A percentile compares a stretch with the other conserved stretches of the same genome.
Evolutionary conservation across 768 basidiomycete species (phyloP).

Genomic region (Tylopilus sp.): DNA sequence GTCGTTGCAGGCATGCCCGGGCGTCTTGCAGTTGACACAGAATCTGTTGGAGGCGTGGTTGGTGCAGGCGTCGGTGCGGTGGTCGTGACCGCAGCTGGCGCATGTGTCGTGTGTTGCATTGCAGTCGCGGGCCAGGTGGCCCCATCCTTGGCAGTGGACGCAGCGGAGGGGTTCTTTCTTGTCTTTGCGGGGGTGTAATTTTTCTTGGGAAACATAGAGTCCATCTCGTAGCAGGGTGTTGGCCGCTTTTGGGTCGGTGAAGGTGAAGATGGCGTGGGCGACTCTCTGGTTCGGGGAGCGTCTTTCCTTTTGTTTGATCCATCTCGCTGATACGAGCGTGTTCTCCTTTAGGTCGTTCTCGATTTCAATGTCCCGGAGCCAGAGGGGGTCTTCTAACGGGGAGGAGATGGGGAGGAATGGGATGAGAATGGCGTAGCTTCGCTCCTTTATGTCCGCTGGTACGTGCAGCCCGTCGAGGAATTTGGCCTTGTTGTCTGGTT

Average conservation of each 20-base stretch:
- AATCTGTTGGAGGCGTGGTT: accelerated
- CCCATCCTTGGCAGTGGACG: not conserved
- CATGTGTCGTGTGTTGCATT: not conserved
- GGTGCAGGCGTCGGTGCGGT: not conserved
- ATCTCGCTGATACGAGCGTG: not conserved
- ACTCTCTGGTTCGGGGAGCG: not conserved
- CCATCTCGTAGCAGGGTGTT: not conserved
- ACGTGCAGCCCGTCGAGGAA: not conserved
- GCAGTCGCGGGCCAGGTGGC: not conserved
- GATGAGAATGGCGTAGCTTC: not conserved
- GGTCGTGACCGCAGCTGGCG: not conserved
- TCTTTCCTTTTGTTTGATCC: not conserved
- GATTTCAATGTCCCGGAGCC: not conserved
- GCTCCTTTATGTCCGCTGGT: not conserved
- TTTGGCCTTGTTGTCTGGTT: not conserved
- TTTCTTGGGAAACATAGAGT: not conserved
- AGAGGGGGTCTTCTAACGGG: not conserved
- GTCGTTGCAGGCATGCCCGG: not conserved
- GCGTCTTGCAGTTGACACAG: not conserved
- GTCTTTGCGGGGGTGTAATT: conserved; percentile 1
- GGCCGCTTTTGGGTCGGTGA: accelerated
- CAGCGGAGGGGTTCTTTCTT: not conserved
- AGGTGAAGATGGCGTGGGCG: not conserved
- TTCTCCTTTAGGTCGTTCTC: not conserved
- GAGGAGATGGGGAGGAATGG: not conserved